phyloP scores from a whole-genome alignment of 208 protist species.

The Vickermania ingenoplastis region DNA sequence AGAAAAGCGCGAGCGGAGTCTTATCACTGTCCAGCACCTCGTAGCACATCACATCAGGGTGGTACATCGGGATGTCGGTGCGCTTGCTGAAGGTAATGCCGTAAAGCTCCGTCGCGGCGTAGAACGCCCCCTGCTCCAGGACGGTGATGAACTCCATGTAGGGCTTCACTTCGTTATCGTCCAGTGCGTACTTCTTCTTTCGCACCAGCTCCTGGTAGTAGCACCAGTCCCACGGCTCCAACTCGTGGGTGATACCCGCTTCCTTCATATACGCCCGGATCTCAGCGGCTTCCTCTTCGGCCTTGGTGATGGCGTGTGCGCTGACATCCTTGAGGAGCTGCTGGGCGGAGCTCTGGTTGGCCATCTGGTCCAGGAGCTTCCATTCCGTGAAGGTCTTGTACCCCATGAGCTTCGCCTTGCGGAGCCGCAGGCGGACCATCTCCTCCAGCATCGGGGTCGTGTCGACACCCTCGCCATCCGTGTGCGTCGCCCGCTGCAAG shows the following conservation, averaged over 20 bases:
- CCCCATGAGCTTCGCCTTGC: not conserved
- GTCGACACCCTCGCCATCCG: not conserved
- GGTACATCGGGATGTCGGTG: constrained; percentile 34
- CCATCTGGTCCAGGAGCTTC: constrained; percentile 4
- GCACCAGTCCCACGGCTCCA: constrained; percentile 39
- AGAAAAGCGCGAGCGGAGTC: constrained; percentile 31
- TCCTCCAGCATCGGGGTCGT: not conserved
- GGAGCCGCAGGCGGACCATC: not conserved
- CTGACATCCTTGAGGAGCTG: not conserved
- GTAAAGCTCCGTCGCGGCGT: constrained; percentile 42
- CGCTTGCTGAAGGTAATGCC: constrained; percentile 29
- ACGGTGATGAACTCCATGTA: constrained; percentile 51
- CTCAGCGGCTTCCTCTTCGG: constrained; percentile 2
- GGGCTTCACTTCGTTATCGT: constrained; percentile 32
- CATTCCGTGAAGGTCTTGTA: not conserved
- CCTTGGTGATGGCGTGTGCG: not conserved
- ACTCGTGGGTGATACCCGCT: not conserved
- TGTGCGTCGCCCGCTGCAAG: not conserved
- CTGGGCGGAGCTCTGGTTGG: not conserved
- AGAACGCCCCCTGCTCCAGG: constrained; percentile 41
- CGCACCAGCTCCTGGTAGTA: constrained; percentile 40
- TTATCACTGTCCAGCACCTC: constrained; percentile 25
- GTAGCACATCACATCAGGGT: constrained; percentile 27
- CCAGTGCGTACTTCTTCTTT: constrained; percentile 28
- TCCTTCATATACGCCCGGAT: not conserved